Base-by-base conservation (phyloP, 345 rosid species). In the Mercurialis annua region DNA sequence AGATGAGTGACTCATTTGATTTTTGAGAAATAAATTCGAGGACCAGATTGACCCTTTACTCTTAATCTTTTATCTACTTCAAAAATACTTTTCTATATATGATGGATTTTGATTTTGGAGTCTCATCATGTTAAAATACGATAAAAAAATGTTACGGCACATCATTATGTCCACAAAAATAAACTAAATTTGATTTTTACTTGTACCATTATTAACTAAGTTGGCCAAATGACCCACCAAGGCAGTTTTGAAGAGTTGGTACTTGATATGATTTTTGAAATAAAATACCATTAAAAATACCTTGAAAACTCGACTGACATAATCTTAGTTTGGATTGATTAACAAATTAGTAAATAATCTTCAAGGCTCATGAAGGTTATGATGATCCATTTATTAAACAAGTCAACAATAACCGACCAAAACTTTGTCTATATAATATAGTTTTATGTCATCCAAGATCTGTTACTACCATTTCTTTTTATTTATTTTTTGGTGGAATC, bases 371-470 rank as follows among this genome's bases (percentile, higher is more conserved):
- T 24, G 33, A 30, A 52, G 11, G 56, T 52, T 1, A 52, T 52
- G 31, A 52, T 40, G 4, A 40, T 1, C 58, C 58, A 26, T 24
- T 53, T 0, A 8, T 3, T n/a, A 55, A 27, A 1, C 4, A 30
- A 56, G 60, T 56, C 60, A 56, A 56, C 60, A 31, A 56, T n/a
- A 61, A 26, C 65, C 50, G 65, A 61, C 64, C 65, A 5, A 24
- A 42, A 10, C 10, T 8, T n/a, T n/a, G n/a, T n/a, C n/a, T 10
- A 58, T 33, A 56, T n/a, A 47, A 4, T 47, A 6, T 47, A 33
- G 18, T 27, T 7, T 5, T 16, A 58, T 9, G 18, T 33, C n/a
- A 34, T 58, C 44, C 46, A 34, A 34, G 43, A 34, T 11, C 46
- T 58, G 16, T 20, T 58, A 26, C 11, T 34, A 33, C 5, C 11